Evolutionary conservation across 1,284 basidiomycete species (phyloP).

Genomic region (Schizophyllum commune): DNA sequence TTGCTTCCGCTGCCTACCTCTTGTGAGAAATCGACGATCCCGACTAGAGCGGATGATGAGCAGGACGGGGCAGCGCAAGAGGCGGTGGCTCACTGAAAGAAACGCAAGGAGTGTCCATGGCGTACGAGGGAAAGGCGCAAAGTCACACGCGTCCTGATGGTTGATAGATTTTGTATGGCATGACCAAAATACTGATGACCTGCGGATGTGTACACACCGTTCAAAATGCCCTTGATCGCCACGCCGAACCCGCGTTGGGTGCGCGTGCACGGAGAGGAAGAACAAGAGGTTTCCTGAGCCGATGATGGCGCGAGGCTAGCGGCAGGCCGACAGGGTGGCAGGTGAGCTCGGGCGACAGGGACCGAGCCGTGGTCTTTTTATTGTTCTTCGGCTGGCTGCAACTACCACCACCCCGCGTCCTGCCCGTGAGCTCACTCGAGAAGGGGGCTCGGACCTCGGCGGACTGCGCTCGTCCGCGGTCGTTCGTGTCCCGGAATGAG

Average conservation of each 20-base stretch:
- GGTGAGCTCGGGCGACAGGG: too few species aligned
- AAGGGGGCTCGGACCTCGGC: too few species aligned
- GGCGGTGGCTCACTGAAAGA: slow-evolving; percentile 57
- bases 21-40: slow-evolving; percentile 68
- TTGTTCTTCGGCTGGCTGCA: too few species aligned
- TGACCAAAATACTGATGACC: neutral
- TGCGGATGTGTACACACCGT: neutral
- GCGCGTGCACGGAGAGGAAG: neutral
- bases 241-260: neutral
- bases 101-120: slow-evolving; percentile 37
- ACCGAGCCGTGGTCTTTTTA: too few species aligned
- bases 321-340: too few species aligned
- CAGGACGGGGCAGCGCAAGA: slow-evolving; percentile 4
- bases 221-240: neutral
- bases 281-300: neutral
- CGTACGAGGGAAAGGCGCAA: neutral
- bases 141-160: slow-evolving; percentile 19
- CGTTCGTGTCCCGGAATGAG: too few species aligned
- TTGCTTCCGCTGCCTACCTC: slow-evolving; percentile 33
- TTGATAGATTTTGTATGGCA: neutral
- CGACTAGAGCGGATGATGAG: slow-evolving; percentile 35
- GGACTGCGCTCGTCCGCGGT: too few species aligned
- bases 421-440: too few species aligned
- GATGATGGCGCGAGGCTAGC: neutral
- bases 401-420: too few species aligned